These are phyloP conservation scores for Coemansia sp. DNA, from an alignment of 192 early-diverging fungal genomes.

Conservation along the genomic window DNA sequence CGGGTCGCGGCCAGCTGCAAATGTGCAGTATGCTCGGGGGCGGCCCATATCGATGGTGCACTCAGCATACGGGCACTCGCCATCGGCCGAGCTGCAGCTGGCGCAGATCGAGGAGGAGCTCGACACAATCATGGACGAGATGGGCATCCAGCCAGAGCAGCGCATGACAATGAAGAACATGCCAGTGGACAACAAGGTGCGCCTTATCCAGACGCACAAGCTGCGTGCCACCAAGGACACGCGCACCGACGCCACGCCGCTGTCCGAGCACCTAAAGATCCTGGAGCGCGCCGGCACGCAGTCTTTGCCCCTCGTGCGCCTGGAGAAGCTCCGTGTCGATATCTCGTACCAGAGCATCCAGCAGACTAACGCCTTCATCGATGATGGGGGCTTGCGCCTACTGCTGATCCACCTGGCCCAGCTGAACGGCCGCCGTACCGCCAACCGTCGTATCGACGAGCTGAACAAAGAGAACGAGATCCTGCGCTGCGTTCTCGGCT, in stretches of 20 bases:
- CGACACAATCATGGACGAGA: conserved; percentile 50
- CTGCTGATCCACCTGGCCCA: conserved; percentile 42
- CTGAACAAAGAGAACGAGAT: conserved; percentile 47
- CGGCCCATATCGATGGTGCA: conserved; percentile 26
- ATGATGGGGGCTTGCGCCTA: conserved; percentile 40
- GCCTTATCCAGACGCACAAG: conserved; percentile 49
- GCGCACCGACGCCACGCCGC: conserved; percentile 15
- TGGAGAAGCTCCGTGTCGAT: conserved; percentile 49
- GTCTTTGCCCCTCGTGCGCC: conserved; percentile 44
- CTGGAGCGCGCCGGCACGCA: conserved; percentile 36
- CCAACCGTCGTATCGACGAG: conserved; percentile 38
- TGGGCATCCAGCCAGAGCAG: conserved; percentile 43
- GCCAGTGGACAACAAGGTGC: conserved; percentile 41
- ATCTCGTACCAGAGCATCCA: conserved; percentile 46
- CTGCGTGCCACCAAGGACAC: conserved; percentile 7
- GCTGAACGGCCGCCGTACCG: conserved; percentile 34
- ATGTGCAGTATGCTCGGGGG: conserved; percentile 2
- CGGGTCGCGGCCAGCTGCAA: background rate
- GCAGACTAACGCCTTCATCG: conserved; percentile 44
- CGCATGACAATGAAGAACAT: conserved; percentile 47
- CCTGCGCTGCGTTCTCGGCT: conserved; percentile 38
- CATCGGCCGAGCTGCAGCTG: conserved; percentile 30
- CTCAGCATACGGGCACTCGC: conserved; percentile 11
- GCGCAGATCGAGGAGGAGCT: conserved; percentile 52
- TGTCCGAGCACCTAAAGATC: conserved; percentile 48